A percentile compares a stretch with the other conserved stretches of the same genome.
These are phyloP conservation scores for Podaxis sp. DNA, from an alignment of 768 basidiomycete species.

Conservation along the genomic window DNA sequence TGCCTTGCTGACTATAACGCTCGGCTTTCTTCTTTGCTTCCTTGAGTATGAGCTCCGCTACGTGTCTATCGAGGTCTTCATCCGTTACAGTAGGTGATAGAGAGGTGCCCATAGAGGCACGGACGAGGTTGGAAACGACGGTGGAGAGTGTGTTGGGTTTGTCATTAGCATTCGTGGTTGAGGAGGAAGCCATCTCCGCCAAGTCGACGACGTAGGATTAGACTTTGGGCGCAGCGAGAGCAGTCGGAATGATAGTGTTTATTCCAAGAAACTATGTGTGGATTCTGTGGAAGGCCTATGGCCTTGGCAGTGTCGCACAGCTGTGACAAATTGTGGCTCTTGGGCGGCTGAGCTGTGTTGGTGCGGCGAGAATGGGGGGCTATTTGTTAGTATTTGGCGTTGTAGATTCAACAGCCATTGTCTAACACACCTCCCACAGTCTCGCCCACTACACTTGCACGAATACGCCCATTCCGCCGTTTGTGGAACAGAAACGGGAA, in stretches of 20 bases:
- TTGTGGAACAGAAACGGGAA: not conserved
- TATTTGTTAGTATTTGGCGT: slow-evolving; percentile 13
- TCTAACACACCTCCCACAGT: not conserved
- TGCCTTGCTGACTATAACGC: slow-evolving; percentile 71
- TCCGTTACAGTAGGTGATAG: slow-evolving; percentile 62
- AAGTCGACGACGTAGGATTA: slow-evolving; percentile 3
- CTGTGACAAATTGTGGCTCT: not conserved
- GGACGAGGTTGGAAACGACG: slow-evolving; percentile 80
- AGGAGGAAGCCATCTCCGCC: slow-evolving; percentile 5
- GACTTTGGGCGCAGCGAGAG: not conserved
- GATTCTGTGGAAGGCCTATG: not conserved
- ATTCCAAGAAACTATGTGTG: not conserved
- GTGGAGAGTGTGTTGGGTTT: slow-evolving; percentile 65
- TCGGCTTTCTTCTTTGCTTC: slow-evolving; percentile 94
- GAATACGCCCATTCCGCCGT: not conserved
- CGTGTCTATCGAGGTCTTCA: slow-evolving; percentile 87
- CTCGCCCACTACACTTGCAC: too few relatives aligned
- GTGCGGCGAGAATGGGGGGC: not conserved
- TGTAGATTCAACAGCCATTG: not conserved
- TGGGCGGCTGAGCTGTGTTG: not conserved
- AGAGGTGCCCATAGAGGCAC: slow-evolving; percentile 75
- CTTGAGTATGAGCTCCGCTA: slow-evolving; percentile 86
- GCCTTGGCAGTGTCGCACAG: not conserved
- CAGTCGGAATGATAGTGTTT: not conserved
- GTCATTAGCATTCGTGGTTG: not conserved